Conservation (phyloP, 495 filamentous ascomycete species). For the Pyrenopolyporus hunteri region DNA sequence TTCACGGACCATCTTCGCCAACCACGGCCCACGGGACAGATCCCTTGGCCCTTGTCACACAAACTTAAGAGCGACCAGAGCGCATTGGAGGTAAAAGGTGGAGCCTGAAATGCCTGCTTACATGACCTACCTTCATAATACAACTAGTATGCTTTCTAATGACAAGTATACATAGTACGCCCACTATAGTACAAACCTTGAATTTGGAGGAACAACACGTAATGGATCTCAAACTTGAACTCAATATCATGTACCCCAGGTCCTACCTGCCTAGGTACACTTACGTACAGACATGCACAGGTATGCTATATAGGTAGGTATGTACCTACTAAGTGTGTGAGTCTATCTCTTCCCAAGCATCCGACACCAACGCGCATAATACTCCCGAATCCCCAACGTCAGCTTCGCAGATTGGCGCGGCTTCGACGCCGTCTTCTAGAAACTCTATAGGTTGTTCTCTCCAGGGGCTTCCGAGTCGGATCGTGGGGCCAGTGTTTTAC, state of each 20-base stretch:
- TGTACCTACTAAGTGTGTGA: too few relatives aligned
- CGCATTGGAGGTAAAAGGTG: constrained; percentile 20
- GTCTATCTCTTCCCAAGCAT: too few relatives aligned
- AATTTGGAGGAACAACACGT: too few relatives aligned
- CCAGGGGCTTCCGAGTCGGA: constrained; percentile 24
- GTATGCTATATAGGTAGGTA: too few relatives aligned
- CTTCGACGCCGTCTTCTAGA: constrained; percentile 35
- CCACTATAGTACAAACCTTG: too few relatives aligned
- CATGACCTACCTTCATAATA: too few relatives aligned
- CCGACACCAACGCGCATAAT: constrained; percentile 17
- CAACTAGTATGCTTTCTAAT: too few relatives aligned
- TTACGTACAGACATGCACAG: too few relatives aligned
- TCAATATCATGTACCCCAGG: constrained; percentile 1
- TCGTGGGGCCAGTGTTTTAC: constrained; percentile 33
- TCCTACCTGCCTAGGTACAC: too few relatives aligned
- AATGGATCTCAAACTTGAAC: too few relatives aligned
- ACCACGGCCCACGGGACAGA: not conserved
- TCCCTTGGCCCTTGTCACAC: constrained; percentile 8
- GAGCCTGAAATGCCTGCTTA: constrained; percentile 18
- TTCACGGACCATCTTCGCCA: too few relatives aligned
- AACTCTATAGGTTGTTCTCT: constrained; percentile 5
- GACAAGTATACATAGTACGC: too few relatives aligned
- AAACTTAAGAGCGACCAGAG: constrained; percentile 15
- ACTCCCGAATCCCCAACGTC: constrained; percentile 19
- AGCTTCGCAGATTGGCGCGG: constrained; percentile 11